phyloP scores from a whole-genome alignment of 176 grass and related monocot species.

The Carex littledalei region DNA sequence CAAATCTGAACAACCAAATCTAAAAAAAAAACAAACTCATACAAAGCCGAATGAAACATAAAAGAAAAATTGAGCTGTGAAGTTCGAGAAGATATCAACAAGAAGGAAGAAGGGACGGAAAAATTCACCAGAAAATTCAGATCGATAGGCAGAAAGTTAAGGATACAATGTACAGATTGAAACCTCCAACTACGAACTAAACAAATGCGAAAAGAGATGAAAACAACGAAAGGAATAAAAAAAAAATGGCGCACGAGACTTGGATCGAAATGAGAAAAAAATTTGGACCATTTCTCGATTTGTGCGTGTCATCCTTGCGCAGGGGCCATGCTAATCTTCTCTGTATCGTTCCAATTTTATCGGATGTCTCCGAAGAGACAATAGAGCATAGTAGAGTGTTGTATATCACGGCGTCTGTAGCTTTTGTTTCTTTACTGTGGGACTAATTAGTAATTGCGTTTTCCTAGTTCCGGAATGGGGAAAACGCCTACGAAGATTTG shows the following conservation, averaged over 20 bases:
- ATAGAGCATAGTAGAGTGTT: accelerated
- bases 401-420: no score
- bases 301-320: no score
- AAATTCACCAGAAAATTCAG: background rate
- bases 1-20: no score
- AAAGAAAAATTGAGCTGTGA: background rate
- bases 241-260: no score
- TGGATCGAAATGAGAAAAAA: no score
- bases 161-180: background rate
- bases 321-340: background rate
- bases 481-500: no score
- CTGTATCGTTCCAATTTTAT: background rate
- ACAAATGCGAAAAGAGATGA: background rate
- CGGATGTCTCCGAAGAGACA: background rate
- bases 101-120: background rate
- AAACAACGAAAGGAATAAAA: background rate
- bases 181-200: background rate
- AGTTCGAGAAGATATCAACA: background rate
- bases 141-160: background rate
- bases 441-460: no score
- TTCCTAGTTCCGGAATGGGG: no score
- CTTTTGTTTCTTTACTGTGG: no score
- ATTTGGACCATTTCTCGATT: no score
- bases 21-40: background rate
- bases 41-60: background rate